These are phyloP conservation scores for Leccinellum albellum DNA, from an alignment of 768 basidiomycete genomes.

Conservation along the genomic window DNA sequence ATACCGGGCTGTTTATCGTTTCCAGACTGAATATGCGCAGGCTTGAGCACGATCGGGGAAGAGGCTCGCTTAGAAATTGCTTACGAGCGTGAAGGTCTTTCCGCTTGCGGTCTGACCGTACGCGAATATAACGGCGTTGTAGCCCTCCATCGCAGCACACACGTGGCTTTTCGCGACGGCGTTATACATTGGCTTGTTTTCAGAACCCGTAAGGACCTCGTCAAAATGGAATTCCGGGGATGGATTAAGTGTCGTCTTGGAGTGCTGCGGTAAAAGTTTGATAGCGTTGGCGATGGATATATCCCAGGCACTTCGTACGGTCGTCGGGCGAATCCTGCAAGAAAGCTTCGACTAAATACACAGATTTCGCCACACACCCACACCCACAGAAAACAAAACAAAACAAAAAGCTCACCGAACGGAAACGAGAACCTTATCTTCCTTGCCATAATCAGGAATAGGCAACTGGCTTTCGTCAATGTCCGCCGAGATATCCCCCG, in stretches of 20 bases:
- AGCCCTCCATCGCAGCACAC: conserved; percentile 93
- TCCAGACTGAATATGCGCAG: conserved; percentile 46
- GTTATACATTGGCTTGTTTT: conserved; percentile 76
- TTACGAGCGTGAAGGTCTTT: conserved; percentile 65
- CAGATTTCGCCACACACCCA: not conserved
- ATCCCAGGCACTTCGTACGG: conserved; percentile 53
- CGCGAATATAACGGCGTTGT: conserved; percentile 93
- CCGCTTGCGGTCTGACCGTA: conserved; percentile 86
- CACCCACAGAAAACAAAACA: not conserved
- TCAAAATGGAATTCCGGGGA: conserved; percentile 64
- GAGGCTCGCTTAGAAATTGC: conserved; percentile 14
- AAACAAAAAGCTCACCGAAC: conserved; percentile 49
- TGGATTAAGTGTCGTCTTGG: conserved; percentile 40
- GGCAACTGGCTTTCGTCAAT: conserved; percentile 54
- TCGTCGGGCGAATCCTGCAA: conserved; percentile 60
- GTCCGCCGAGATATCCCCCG: conserved; percentile 63
- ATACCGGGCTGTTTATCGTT: conserved; percentile 86
- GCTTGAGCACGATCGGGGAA: conserved; percentile 32
- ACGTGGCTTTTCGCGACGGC: conserved; percentile 77
- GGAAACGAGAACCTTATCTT: conserved; percentile 86
- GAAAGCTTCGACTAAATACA: conserved; percentile 1
- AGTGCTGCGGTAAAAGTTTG: conserved; percentile 55
- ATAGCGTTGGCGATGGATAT: conserved; percentile 45
- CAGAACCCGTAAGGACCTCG: conserved; percentile 71
- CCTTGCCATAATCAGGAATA: conserved; percentile 55